Evolutionary conservation across 306 rosid species (phyloP), one percentile per base, ranked within the genome.

Genomic region (Lathyrus oleraceus): DNA sequence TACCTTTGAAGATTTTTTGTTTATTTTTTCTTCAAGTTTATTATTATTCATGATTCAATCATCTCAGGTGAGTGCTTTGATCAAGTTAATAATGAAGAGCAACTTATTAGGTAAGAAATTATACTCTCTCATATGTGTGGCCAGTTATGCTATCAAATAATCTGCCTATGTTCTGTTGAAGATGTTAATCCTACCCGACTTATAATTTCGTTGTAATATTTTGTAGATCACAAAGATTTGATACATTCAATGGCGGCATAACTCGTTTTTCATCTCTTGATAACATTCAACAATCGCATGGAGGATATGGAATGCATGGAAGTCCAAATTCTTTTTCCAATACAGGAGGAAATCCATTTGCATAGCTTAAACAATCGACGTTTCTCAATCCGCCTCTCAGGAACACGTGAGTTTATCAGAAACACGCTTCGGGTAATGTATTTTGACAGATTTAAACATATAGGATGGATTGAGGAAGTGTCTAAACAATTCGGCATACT

Each of bases 321-420:
- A 51, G 71, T 35, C 49, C 81, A 58, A 78, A 47, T 58, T 58
- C 79, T 25, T 76, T 65, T 36, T 58, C 86, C 58, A 65, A 85
- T 38, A 57, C 13, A 49, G 78, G 89, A 72, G 78, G 84, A 65
- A 90, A 93, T 43, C 98, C 98, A 53, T 93, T 90, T 75, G 94
- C 32, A 16, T 91, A 85, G 76, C 35, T 20, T 16, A 43, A 57
- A 61, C 39, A 65, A 56, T 10, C 4, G 47, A 3, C 1, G n/a
- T 42, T 42, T 10, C 47, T 42, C n/a, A 10, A 3, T 40, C 1
- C n/a, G 0, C 5, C 47, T 5, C 45, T 42, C 5, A 1, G 2
- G 1, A 35, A 35, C 8, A 35, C 39, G 1, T 1, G n/a, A 10
- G 13, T 42, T 42, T 42, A 42, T 1, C 14, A 1, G 15, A 42